These are phyloP conservation scores for Aspergillus nanangensis DNA, from an alignment of 495 filamentous ascomycete species.

Conservation along the genomic window DNA sequence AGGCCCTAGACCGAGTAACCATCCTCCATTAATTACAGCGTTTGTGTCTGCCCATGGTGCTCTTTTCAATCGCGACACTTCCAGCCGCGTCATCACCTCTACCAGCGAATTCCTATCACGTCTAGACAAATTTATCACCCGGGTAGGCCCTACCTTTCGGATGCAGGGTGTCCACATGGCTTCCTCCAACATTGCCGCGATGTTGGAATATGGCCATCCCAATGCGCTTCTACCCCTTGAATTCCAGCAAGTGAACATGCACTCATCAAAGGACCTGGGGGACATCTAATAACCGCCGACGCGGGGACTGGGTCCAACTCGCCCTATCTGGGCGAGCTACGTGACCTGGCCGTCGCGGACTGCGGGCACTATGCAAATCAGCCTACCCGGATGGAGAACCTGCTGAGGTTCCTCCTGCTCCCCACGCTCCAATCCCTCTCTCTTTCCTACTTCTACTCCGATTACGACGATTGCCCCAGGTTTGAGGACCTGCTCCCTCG, in stretches of 20 bases:
- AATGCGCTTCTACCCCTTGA: conserved; percentile 38
- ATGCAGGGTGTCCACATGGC: conserved; percentile 56
- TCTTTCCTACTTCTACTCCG: no score
- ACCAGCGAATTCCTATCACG: conserved; percentile 44
- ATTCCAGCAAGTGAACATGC: conserved; percentile 31
- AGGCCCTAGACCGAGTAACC: conserved; percentile 17
- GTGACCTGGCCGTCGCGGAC: no score
- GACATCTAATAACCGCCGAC: no score
- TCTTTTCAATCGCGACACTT: conserved; percentile 54
- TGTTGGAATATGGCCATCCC: conserved; percentile 58
- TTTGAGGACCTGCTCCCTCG: no score
- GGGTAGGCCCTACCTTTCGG: conserved; percentile 55
- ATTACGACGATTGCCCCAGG: no score
- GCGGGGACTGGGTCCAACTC: no score
- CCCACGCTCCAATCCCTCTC: no score
- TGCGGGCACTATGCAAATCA: no score
- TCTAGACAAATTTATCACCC: conserved; percentile 57
- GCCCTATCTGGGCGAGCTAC: no score
- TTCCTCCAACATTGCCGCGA: conserved; percentile 47
- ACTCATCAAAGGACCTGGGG: conserved; percentile 29
- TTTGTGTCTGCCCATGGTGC: conserved; percentile 64
- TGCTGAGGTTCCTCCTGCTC: no score
- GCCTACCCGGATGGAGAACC: no score
- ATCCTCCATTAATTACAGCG: conserved; percentile 34
- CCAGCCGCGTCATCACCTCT: conserved; percentile 41